Base-by-base conservation (phyloP, 106 monocot species). In the Allium sativum region DNA sequence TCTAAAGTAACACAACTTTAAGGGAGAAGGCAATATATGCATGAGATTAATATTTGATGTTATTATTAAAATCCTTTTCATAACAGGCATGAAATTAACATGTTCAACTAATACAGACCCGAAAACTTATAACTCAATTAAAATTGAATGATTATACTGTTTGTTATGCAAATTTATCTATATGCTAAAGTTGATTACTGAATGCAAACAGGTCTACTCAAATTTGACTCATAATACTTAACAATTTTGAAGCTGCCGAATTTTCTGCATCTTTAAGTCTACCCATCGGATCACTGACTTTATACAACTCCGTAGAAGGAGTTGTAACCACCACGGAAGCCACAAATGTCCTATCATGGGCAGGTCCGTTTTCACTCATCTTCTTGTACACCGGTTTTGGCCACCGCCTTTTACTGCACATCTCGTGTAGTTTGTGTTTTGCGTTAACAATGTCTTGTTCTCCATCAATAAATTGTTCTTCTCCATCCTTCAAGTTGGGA, bases 361-460 rank as follows among this genome's bases (percentile, higher is more conserved):
- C 65, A 59, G 84, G 84, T 3, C 84, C 84, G 6, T 76, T 42
- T 62, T 79, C 70, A 11, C 6, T 6, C 31, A 31, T 31, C 5
- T 50, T 15, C 6, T 67, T 70, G 70, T 84, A 88, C 16, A 70
- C 21, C 4, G 88, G 84, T 14, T 59, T 68, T 12, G 42, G 40
- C 81, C 75, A 89, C 42, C 42, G 68, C 9, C 57, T 81, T 56
- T 81, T 84, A 12, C 7, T 64, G 19, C 84, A 84, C 1, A 84
- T 47, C 44, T 73, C 75, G 57, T 78, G 58, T 10, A 89, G 81
- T 19, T 59, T 69, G 50, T 76, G 68, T 54, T 81, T 89, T 5
- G 70, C 54, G 18, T 55, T 59, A 31, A 74, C 54, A 6, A 45
- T 59, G 12, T 61, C 67, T 53, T 44, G 2, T 15, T 50, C 2